A percentile compares a stretch with the other conserved stretches of the same genome.
Evolutionary conservation across 78 protist genomes (phyloP).

Genomic region (Anaeramoeba flamelloides): DNA sequence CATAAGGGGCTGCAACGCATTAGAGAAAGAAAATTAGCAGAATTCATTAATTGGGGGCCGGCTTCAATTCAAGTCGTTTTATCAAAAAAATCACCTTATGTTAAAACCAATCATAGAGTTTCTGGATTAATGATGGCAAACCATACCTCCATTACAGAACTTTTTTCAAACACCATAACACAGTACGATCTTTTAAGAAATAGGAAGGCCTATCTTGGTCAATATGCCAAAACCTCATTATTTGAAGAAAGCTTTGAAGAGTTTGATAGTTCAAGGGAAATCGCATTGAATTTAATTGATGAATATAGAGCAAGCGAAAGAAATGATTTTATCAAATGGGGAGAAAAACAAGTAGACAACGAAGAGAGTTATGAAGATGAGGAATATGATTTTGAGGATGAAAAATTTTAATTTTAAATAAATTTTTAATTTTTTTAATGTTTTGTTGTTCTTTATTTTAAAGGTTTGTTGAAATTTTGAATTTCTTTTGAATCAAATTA

Average conservation of each 20-base stretch:
- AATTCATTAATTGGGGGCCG: constrained; percentile 98
- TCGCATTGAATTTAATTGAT: constrained; percentile 34
- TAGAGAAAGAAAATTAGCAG: constrained; percentile 63
- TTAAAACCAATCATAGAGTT: constrained; percentile 70
- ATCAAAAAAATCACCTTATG: constrained; percentile 60
- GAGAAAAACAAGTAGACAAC: neutral
- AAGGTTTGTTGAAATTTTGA: no score
- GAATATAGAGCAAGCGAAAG: constrained; percentile 75
- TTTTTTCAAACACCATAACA: constrained; percentile 17
- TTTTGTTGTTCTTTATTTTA: no score
- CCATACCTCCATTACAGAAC: constrained; percentile 71
- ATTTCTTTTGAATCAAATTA: no score
- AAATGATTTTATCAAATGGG: constrained; percentile 51
- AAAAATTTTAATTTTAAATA: no score
- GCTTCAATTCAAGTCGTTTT: constrained; percentile 88
- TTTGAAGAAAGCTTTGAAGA: constrained; percentile 60
- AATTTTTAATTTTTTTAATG: no score
- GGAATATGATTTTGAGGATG: no score
- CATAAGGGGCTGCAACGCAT: constrained; percentile 89
- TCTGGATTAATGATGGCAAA: constrained; percentile 96
- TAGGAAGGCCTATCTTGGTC: constrained; percentile 30
- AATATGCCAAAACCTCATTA: constrained; percentile 29
- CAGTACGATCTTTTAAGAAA: constrained; percentile 61
- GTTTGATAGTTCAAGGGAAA: constrained; percentile 53
- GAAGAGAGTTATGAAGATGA: no score